A percentile compares a stretch with the other conserved stretches of the same genome.
These are phyloP conservation scores for Nosema muscidifuracis DNA, from an alignment of 371 early-diverging fungal species.

Conservation along the genomic window DNA sequence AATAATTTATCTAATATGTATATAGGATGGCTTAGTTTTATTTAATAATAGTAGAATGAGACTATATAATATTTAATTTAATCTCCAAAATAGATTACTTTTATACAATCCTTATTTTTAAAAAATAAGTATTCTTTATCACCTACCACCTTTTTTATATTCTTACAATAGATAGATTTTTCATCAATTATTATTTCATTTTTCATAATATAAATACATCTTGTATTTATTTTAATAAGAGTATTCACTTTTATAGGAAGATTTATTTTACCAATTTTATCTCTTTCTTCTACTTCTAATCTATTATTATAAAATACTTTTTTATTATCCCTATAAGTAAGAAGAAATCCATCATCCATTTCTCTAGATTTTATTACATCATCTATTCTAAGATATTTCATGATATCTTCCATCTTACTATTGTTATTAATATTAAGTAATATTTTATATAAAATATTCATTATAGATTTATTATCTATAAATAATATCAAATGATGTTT, in stretches of 20 bases:
- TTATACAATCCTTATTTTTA: background rate
- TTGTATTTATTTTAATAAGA: background rate
- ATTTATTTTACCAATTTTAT: background rate
- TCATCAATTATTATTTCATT: background rate
- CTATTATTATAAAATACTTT: background rate
- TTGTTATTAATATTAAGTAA: background rate
- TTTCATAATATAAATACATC: background rate
- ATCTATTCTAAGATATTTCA: conserved; percentile 17
- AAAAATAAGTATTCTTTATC: background rate
- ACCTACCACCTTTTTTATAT: background rate
- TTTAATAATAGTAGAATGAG: no score
- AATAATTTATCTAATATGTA: conserved; percentile 89
- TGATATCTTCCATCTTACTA: conserved; percentile 17
- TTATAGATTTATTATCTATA: background rate
- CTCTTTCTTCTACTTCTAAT: background rate
- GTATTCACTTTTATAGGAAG: no score
- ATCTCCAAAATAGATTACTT: background rate
- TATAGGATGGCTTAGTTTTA: conserved; percentile 76
- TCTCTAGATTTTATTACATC: background rate
- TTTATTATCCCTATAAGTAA: background rate
- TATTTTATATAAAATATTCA: conserved; percentile 12
- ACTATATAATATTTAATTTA: no score
- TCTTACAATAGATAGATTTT: background rate
- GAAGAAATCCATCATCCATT: background rate
- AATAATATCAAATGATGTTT: conserved; percentile 7